These are phyloP conservation scores for Vigna angularis DNA, from an alignment of 306 rosid genomes.

Conservation along the genomic window DNA sequence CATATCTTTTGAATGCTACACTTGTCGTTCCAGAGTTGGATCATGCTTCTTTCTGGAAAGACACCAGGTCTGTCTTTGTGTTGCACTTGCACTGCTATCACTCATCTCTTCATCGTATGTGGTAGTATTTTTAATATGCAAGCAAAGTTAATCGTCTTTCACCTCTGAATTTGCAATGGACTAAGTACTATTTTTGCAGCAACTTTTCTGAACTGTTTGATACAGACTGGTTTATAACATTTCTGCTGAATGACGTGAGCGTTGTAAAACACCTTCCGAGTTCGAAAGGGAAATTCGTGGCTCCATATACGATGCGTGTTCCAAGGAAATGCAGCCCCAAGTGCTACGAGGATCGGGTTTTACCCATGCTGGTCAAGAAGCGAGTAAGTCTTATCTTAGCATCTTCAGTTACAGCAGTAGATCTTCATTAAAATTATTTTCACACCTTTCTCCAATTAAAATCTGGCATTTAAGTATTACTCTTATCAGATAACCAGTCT, in stretches of 20 bases:
- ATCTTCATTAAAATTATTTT: not conserved
- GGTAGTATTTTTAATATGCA: conserved; percentile 10
- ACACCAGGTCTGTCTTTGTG: conserved; percentile 63
- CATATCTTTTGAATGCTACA: conserved; percentile 87
- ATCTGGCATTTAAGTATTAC: too few species aligned
- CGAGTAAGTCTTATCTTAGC: conserved; percentile 58
- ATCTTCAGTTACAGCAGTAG: not conserved
- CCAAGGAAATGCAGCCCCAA: conserved; percentile 84
- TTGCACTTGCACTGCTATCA: not conserved
- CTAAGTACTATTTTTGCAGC: conserved; percentile 63
- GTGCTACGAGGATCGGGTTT: conserved; percentile 72
- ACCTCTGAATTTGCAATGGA: conserved; percentile 33
- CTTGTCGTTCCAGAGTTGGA: conserved; percentile 93
- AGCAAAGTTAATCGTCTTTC: not conserved
- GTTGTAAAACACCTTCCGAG: conserved; percentile 70
- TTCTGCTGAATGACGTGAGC: conserved; percentile 72
- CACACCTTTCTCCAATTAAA: not conserved
- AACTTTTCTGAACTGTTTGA: conserved; percentile 81
- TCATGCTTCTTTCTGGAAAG: conserved; percentile 90
- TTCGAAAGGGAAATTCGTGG: conserved; percentile 49
- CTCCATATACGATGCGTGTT: conserved; percentile 70
- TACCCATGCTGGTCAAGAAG: conserved; percentile 71
- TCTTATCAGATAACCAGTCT: too few species aligned
- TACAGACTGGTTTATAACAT: conserved; percentile 75
- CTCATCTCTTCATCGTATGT: not conserved